phyloP scores from a whole-genome alignment of 2,329 filamentous ascomycete species.

The Sporothrix sp. region DNA sequence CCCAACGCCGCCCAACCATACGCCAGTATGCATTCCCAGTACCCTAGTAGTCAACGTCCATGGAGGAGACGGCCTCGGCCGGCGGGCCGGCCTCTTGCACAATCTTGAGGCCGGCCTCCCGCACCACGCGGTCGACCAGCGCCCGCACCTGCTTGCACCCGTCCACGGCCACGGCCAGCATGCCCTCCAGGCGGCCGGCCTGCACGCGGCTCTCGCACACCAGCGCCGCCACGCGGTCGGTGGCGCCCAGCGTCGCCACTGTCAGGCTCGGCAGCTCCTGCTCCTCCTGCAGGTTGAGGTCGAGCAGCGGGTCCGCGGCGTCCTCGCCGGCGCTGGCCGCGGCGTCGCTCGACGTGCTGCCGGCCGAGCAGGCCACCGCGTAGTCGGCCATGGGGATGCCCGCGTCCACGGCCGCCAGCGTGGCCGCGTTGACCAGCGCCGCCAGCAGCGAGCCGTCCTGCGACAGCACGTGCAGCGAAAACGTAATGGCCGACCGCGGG shows the following conservation, averaged over 20 bases:
- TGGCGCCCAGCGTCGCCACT: constrained; percentile 65
- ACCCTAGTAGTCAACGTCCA: constrained; percentile 39
- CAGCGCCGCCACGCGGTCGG: constrained; percentile 66
- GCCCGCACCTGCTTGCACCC: constrained; percentile 79
- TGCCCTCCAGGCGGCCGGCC: constrained; percentile 70
- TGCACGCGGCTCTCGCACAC: constrained; percentile 87
- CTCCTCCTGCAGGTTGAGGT: constrained; percentile 72
- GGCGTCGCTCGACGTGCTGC: constrained; percentile 59
- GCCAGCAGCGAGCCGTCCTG: constrained; percentile 87
- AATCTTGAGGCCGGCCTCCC: constrained; percentile 57
- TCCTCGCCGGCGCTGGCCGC: constrained; percentile 54
- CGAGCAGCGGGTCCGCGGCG: constrained; percentile 66
- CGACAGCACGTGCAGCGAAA: constrained; percentile 78
- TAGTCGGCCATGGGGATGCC: constrained; percentile 94
- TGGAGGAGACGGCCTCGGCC: constrained; percentile 16
- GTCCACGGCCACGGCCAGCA: constrained; percentile 86
- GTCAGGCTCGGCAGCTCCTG: constrained; percentile 84
- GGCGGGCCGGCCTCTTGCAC: constrained; percentile 36
- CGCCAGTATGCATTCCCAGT: too few relatives aligned
- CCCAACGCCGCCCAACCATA: background rate
- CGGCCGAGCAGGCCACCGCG: constrained; percentile 78
- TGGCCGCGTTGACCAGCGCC: constrained; percentile 81
- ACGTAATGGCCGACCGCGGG: constrained; percentile 73
- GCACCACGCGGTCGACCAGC: constrained; percentile 72
- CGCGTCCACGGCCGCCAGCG: constrained; percentile 85